Evolutionary conservation across 1,284 basidiomycete species (phyloP).

Genomic region (Pseudozyma hubeiensis): DNA sequence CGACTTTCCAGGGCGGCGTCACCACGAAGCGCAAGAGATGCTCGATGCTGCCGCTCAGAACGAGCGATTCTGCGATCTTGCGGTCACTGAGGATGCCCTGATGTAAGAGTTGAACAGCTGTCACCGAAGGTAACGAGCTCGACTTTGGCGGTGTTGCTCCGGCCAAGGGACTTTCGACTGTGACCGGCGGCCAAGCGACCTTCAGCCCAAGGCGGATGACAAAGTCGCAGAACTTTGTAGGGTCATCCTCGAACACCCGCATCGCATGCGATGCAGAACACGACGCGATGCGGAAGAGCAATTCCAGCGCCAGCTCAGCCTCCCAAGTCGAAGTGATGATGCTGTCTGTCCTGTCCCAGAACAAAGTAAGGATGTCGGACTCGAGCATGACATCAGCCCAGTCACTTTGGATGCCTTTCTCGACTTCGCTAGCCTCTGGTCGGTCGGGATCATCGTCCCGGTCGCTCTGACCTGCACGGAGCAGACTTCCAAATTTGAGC

Average conservation of each 20-base stretch:
- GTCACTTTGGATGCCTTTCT: slow-evolving; percentile 38
- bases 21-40: slow-evolving; percentile 81
- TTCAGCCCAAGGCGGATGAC: slow-evolving; percentile 40
- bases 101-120: slow-evolving; percentile 75
- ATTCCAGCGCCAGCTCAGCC: slow-evolving; percentile 35
- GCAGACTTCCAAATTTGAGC: slow-evolving; percentile 23
- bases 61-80: slow-evolving; percentile 75
- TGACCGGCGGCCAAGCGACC: slow-evolving; percentile 39
- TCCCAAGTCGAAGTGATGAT: slow-evolving; percentile 47
- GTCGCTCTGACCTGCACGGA: slow-evolving; percentile 3
- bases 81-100: slow-evolving; percentile 78
- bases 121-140: slow-evolving; percentile 24
- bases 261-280: slow-evolving; percentile 38
- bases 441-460: slow-evolving; percentile 7
- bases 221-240: slow-evolving; percentile 31
- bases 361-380: slow-evolving; percentile 25
- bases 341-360: slow-evolving; percentile 36
- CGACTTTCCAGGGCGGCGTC: slow-evolving; percentile 73
- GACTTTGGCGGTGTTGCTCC: slow-evolving; percentile 1
- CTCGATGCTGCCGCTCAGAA: slow-evolving; percentile 73
- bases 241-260: slow-evolving; percentile 22
- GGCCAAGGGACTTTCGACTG: background rate
- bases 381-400: slow-evolving; percentile 45
- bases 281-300: slow-evolving; percentile 39
- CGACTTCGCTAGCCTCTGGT: slow-evolving; percentile 40